Evolutionary conservation across 2,329 filamentous ascomycete species (phyloP).

Genomic region (Arthrobotrys conoides): DNA sequence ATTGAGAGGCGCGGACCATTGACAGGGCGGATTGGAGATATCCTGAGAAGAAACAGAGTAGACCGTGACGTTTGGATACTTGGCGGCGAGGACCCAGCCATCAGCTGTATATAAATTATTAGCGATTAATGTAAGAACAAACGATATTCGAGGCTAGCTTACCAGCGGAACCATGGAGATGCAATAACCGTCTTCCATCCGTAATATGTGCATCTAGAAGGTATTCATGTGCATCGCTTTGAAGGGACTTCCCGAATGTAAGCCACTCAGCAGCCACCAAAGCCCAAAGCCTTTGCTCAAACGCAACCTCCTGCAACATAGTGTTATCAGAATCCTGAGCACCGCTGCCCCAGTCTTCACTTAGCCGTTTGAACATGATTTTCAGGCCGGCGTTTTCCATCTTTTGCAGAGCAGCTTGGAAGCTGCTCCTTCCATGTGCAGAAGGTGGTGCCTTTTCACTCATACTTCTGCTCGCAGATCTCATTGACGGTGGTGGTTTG

Average conservation of each 20-base stretch:
- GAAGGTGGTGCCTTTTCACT: constrained; percentile 32
- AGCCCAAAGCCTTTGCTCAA: constrained; percentile 61
- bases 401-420: constrained; percentile 53
- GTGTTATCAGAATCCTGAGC: constrained; percentile 44
- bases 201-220: constrained; percentile 48
- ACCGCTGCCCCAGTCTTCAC: constrained; percentile 59
- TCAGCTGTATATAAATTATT: constrained; percentile 54
- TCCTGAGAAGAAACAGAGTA: constrained; percentile 58
- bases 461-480: constrained; percentile 47
- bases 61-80: constrained; percentile 60
- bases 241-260: constrained; percentile 59
- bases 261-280: constrained; percentile 60
- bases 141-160: constrained; percentile 13
- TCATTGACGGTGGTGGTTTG: constrained; percentile 19
- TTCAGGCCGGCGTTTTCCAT: constrained; percentile 61
- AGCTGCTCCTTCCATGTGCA: constrained; percentile 30
- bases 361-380: constrained; percentile 61
- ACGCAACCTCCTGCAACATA: constrained; percentile 56
- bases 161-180: constrained; percentile 59
- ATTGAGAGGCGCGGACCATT: constrained; percentile 61
- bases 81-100: constrained; percentile 61
- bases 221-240: constrained; percentile 60
- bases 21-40: constrained; percentile 57
- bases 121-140: constrained; percentile 11
- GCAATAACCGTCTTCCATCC: constrained; percentile 51